Percentiles rank a stretch among this genome's conserved stretches.
Conservation (phyloP, 768 basidiomycete species). For the Pleurotus djamor region DNA sequence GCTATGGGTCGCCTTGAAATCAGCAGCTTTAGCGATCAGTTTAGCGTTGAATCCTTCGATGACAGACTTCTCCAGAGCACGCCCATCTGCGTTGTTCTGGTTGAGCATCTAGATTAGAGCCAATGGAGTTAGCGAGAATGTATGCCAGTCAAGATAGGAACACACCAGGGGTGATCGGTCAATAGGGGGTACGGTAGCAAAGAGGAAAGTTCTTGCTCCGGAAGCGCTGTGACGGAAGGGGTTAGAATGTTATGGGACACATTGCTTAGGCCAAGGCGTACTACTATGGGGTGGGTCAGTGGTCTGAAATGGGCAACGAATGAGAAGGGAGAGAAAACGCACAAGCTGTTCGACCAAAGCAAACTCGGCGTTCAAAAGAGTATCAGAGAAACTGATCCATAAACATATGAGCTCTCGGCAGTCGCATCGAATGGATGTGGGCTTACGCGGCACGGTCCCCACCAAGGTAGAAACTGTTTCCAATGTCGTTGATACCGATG, state of each 20-base stretch:
- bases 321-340: not conserved
- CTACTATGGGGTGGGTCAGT: constrained; percentile 23
- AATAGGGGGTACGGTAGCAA: constrained; percentile 39
- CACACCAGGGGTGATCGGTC: constrained; percentile 40
- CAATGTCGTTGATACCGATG: constrained; percentile 74
- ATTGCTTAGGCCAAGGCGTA: constrained; percentile 11
- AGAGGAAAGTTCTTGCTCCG: constrained; percentile 58
- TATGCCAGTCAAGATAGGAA: not conserved
- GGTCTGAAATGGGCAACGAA: constrained; percentile 11
- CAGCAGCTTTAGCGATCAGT: constrained; percentile 34
- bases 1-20: constrained; percentile 40
- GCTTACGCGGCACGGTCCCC: constrained; percentile 48
- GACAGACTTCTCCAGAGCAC: constrained; percentile 33
- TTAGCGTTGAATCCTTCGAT: constrained; percentile 52
- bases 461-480: constrained; percentile 44
- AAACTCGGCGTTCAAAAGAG: constrained; percentile 47
- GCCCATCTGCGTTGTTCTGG: too few species aligned
- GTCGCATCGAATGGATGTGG: not conserved
- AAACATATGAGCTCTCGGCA: not conserved
- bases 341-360: constrained; percentile 47
- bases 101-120: constrained; percentile 37
- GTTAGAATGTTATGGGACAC: constrained; percentile 1
- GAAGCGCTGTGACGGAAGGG: constrained; percentile 27
- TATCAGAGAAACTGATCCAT: constrained; percentile 41
- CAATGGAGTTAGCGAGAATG: too few species aligned